Percentiles rank a stretch among this genome's conserved stretches.
These are phyloP conservation scores for Ascobolus immersus DNA, from an alignment of 495 filamentous ascomycete species.

Conservation along the genomic window DNA sequence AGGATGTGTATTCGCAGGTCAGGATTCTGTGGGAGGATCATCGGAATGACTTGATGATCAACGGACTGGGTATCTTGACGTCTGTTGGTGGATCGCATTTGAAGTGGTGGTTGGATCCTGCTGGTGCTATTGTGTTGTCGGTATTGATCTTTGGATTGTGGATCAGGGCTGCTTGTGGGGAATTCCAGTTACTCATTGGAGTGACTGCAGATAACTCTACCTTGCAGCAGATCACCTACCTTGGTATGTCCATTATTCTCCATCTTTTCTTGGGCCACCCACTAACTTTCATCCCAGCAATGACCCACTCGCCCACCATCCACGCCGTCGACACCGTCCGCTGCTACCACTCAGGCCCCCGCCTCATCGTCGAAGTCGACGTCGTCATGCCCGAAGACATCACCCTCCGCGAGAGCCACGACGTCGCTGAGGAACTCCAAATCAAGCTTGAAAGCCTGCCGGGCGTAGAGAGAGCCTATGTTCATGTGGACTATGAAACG, in stretches of 20 bases:
- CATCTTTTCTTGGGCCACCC: too few relatives aligned
- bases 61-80: constrained; percentile 75
- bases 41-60: constrained; percentile 69
- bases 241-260: too few relatives aligned
- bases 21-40: constrained; percentile 84
- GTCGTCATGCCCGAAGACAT: constrained; percentile 54
- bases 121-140: constrained; percentile 54
- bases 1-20: constrained; percentile 71
- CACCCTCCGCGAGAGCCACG: constrained; percentile 56
- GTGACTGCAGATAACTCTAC: constrained; percentile 62
- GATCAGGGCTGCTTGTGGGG: constrained; percentile 59
- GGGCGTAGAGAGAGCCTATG: constrained; percentile 81
- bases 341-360: constrained; percentile 71
- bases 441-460: constrained; percentile 82
- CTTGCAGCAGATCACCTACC: constrained; percentile 87
- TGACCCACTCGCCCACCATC: constrained; percentile 70
- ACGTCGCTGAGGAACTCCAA: constrained; percentile 83
- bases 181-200: constrained; percentile 78
- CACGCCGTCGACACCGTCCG: constrained; percentile 78
- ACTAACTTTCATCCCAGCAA: too few relatives aligned
- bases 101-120: constrained; percentile 84
- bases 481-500: constrained; percentile 87
- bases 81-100: constrained; percentile 68
- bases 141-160: constrained; percentile 50
- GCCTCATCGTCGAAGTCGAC: constrained; percentile 75